phyloP scores from a whole-genome alignment of 495 filamentous ascomycete genomes.

The Delitschia confertaspora region DNA sequence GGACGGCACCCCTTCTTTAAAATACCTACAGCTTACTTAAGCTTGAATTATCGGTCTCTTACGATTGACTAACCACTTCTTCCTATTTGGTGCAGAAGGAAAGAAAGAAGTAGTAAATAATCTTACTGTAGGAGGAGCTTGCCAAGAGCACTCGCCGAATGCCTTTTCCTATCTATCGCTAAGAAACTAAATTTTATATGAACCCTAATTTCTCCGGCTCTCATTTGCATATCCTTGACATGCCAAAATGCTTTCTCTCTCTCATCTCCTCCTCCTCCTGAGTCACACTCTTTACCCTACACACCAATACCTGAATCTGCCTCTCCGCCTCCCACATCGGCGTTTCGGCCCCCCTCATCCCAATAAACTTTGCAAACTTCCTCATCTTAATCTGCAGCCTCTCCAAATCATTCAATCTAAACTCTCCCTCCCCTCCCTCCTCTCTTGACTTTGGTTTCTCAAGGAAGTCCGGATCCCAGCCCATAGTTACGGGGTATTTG shows the following conservation, averaged over 20 bases:
- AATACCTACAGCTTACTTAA: no score
- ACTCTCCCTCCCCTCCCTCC: conserved; percentile 17
- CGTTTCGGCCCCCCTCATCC: conserved; percentile 37
- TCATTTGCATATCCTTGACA: no score
- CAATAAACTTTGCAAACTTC: conserved; percentile 38
- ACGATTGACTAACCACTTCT: no score
- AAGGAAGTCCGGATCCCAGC: conserved; percentile 31
- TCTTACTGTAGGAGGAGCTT: no score
- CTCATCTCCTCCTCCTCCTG: conserved; percentile 9
- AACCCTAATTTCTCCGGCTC: no score
- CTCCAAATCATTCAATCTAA: conserved; percentile 21
- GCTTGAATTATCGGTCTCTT: no score
- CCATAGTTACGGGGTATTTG: conserved; percentile 56
- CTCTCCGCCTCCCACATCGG: conserved; percentile 32
- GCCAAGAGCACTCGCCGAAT: no score
- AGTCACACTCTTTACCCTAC: conserved; percentile 9
- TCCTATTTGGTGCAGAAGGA: no score
- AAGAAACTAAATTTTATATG: no score
- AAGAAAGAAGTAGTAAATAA: no score
- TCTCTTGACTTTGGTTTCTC: conserved; percentile 6
- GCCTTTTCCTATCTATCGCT: no score
- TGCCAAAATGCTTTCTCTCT: conserved; percentile 7
- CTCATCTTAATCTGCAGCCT: conserved; percentile 33
- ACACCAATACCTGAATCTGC: conserved; percentile 25
- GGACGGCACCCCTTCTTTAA: no score